phyloP scores from a whole-genome alignment of 2,329 filamentous ascomycete species.

The Cytospora schulzeri region DNA sequence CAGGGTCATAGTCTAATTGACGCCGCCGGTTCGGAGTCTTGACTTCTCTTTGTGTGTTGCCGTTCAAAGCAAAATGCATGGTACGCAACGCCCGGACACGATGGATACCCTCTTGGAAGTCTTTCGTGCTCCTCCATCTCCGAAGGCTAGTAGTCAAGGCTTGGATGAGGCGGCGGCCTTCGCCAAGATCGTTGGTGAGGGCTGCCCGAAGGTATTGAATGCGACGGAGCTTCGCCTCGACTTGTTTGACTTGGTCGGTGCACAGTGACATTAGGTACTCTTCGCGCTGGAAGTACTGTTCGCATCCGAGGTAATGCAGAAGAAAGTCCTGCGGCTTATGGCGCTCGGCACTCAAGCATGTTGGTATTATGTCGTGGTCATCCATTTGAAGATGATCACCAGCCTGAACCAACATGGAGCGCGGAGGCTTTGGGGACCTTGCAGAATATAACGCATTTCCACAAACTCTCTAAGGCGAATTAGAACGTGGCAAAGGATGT shows the following conservation, averaged over 20 bases:
- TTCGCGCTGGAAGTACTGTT: slow-evolving; percentile 28
- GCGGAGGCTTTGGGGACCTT: neutral
- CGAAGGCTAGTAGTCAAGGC: slow-evolving; percentile 13
- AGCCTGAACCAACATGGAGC: slow-evolving; percentile 16
- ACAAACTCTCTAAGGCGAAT: too few relatives aligned
- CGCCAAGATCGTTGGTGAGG: slow-evolving; percentile 15
- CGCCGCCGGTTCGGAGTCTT: neutral
- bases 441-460: neutral
- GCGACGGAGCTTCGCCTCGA: slow-evolving; percentile 15
- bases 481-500: too few relatives aligned
- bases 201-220: slow-evolving; percentile 19
- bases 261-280: slow-evolving; percentile 19
- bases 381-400: slow-evolving; percentile 22
- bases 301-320: slow-evolving; percentile 27
- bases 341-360: slow-evolving; percentile 25
- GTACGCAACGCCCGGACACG: slow-evolving; percentile 21
- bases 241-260: slow-evolving; percentile 12
- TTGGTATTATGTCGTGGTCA: slow-evolving; percentile 27
- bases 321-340: slow-evolving; percentile 25
- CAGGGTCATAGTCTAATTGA: slow-evolving; percentile 17
- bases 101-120: slow-evolving; percentile 21
- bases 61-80: slow-evolving; percentile 21
- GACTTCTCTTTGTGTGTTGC: slow-evolving; percentile 14
- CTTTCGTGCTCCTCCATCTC: slow-evolving; percentile 20
- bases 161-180: slow-evolving; percentile 18